phyloP scores from a whole-genome alignment of 352 stramenopile species.

The Achlya hypogyna region DNA sequence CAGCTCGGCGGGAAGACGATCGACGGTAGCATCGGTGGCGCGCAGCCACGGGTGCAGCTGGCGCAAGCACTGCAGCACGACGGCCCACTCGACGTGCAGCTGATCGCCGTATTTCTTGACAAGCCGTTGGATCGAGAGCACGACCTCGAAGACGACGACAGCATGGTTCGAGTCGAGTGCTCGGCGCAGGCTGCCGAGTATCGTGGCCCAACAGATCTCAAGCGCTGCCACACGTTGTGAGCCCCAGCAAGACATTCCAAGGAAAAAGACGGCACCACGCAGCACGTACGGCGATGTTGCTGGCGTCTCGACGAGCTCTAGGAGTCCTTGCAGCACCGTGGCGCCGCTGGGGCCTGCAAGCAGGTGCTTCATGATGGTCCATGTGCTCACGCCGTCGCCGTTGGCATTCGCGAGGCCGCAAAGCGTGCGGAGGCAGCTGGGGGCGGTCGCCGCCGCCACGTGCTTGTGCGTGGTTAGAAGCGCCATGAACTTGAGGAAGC shows the following conservation, averaged over 20 bases:
- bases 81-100: slow-evolving; percentile 73
- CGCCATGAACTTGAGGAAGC: slow-evolving; percentile 68
- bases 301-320: slow-evolving; percentile 56
- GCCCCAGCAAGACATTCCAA: slow-evolving; percentile 84
- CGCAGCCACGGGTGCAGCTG: slow-evolving; percentile 60
- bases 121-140: slow-evolving; percentile 73
- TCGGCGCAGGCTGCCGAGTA: slow-evolving; percentile 55
- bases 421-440: slow-evolving; percentile 55
- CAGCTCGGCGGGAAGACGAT: slow-evolving; percentile 59
- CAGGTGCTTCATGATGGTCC: slow-evolving; percentile 73
- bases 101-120: slow-evolving; percentile 80
- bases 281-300: slow-evolving; percentile 61
- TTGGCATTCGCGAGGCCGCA: slow-evolving; percentile 73
- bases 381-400: slow-evolving; percentile 61
- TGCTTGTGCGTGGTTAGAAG: slow-evolving; percentile 47
- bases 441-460: slow-evolving; percentile 47
- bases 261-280: slow-evolving; percentile 75
- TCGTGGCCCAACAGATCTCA: slow-evolving; percentile 63
- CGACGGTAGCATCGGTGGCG: slow-evolving; percentile 46
- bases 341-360: slow-evolving; percentile 54
- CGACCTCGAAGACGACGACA: slow-evolving; percentile 81
- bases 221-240: slow-evolving; percentile 67
- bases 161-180: slow-evolving; percentile 55
- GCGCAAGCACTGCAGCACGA: slow-evolving; percentile 71
- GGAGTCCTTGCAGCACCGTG: slow-evolving; percentile 54